Base-by-base conservation (phyloP, 2,329 filamentous ascomycete genomes). In the Didymella pomorum region DNA sequence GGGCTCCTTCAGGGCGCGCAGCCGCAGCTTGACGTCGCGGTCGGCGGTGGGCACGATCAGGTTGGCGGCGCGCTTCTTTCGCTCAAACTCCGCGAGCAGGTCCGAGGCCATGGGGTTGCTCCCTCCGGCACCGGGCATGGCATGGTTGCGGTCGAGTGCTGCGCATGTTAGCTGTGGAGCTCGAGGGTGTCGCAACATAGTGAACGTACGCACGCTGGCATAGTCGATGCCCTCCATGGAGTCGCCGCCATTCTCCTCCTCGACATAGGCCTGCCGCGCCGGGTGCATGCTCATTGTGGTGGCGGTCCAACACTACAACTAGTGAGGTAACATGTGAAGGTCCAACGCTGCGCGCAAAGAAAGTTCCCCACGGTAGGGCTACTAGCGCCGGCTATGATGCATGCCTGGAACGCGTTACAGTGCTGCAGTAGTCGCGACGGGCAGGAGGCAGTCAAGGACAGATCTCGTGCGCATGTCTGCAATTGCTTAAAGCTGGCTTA, bases 11-110 rank as follows among this genome's bases (percentile, higher is more conserved):
- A 97, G 84, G 70, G 95, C 90, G 65, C 95, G 88, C 58, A 98
- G 84, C 65, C 87, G 88, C 42, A 69, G 58, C 55, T 62, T 90
- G 46, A 99, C 93, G 69, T 91, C 87, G 61, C 86, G 88, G 81
- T 99, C 95, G 75, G 97, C 93, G 53, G 96, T 99, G 0, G 94
- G 95, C 3, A 99, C 95, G 12, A 91, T 89, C 68, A 98, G 91
- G 11, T 90, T 90, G 18, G 93, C 93, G 11, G 93, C 93, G 71
- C 92, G 86, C 71, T 93, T 88, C 79, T 97, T 97, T 61, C 94
- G 91, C 71, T 93, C 90, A 77, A 99, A 95, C 75, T 98, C 93
- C 31, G 87, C 89, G 20, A 96, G 82, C 53, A 97, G 88, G 14
- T 91, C 92, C 2, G 92, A 93, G 3, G 92, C 92, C 75, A 92